A percentile compares a stretch with the other conserved stretches of the same genome.
Conservation (phyloP, 345 rosid species). For the Turnera subulata region DNA sequence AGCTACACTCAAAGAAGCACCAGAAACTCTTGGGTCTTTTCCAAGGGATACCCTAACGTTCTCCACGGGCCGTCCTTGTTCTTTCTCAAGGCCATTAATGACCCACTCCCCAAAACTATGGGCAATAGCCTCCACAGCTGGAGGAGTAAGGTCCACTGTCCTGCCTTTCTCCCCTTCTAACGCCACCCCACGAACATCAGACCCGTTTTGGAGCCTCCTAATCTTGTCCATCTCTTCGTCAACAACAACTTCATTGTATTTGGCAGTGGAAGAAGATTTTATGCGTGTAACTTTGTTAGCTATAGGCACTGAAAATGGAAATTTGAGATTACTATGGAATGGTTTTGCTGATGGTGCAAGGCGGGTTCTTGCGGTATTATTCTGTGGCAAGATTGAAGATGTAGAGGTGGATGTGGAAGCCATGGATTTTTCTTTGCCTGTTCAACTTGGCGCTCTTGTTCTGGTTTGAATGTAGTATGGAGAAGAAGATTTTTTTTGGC, state of each 20-base stretch:
- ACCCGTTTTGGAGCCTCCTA: constrained; percentile 80
- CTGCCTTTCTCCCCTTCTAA: constrained; percentile 81
- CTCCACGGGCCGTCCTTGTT: constrained; percentile 20
- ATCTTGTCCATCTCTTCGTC: constrained; percentile 80
- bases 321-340: constrained; percentile 7
- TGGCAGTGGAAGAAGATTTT: constrained; percentile 32
- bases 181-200: constrained; percentile 93
- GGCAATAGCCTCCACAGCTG: constrained; percentile 84
- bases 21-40: constrained; percentile 76
- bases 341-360: constrained; percentile 18
- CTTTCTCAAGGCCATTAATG: constrained; percentile 33
- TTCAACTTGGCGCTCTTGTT: constrained; percentile 10
- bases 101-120: constrained; percentile 97
- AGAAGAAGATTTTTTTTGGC: constrained; percentile 6
- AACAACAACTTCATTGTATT: constrained; percentile 33
- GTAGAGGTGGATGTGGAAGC: constrained; percentile 33
- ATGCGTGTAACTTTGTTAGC: constrained; percentile 8
- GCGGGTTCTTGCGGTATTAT: constrained; percentile 20
- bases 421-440: constrained; percentile 15
- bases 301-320: constrained; percentile 9
- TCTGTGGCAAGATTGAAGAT: constrained; percentile 22
- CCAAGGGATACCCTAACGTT: constrained; percentile 68
- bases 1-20: constrained; percentile 57
- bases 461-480: constrained; percentile 9
- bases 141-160: constrained; percentile 61